phyloP scores from a whole-genome alignment of 768 basidiomycete species.

The Sistotremastrum suecicum region DNA sequence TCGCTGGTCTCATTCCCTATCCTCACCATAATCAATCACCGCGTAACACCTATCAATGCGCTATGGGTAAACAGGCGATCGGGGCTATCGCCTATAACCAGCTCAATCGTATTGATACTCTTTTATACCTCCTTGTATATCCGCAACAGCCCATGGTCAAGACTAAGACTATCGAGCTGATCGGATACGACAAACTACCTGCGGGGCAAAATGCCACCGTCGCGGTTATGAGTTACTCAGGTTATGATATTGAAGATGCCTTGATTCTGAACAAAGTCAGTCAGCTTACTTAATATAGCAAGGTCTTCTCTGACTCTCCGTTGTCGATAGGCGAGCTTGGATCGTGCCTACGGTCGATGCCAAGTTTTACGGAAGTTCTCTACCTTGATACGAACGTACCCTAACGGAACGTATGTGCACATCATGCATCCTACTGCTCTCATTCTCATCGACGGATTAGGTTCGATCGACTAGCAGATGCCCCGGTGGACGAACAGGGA shows the following conservation, averaged over 20 bases:
- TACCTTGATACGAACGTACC: slow-evolving; percentile 88
- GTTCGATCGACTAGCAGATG: slow-evolving; percentile 89
- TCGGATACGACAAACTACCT: slow-evolving; percentile 92
- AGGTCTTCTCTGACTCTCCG: neutral
- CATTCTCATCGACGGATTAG: slow-evolving; percentile 21
- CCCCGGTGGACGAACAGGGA: slow-evolving; percentile 74
- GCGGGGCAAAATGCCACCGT: slow-evolving; percentile 98
- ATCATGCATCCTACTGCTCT: neutral
- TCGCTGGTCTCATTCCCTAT: slow-evolving; percentile 96
- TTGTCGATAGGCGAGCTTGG: slow-evolving; percentile 67
- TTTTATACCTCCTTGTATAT: slow-evolving; percentile 95
- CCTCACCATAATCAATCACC: slow-evolving; percentile 99
- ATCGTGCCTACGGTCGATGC: slow-evolving; percentile 94
- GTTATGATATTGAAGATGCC: slow-evolving; percentile 99
- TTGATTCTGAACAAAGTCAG: slow-evolving; percentile 84
- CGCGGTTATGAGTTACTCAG: slow-evolving; percentile 98
- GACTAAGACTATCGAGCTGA: slow-evolving; percentile 93
- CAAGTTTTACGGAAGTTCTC: slow-evolving; percentile 95
- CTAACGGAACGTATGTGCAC: slow-evolving; percentile 81
- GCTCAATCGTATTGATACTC: slow-evolving; percentile 91
- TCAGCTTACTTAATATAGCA: neutral
- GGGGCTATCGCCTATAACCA: slow-evolving; percentile 98
- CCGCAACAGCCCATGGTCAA: slow-evolving; percentile 99
- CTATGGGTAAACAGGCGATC: slow-evolving; percentile 99
- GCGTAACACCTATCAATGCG: slow-evolving; percentile 98